Evolutionary conservation across 192 early-diverging fungal genomes (phyloP), one percentile per base, ranked within the genome.

Genomic region (Chytriomyces hyalinus): DNA sequence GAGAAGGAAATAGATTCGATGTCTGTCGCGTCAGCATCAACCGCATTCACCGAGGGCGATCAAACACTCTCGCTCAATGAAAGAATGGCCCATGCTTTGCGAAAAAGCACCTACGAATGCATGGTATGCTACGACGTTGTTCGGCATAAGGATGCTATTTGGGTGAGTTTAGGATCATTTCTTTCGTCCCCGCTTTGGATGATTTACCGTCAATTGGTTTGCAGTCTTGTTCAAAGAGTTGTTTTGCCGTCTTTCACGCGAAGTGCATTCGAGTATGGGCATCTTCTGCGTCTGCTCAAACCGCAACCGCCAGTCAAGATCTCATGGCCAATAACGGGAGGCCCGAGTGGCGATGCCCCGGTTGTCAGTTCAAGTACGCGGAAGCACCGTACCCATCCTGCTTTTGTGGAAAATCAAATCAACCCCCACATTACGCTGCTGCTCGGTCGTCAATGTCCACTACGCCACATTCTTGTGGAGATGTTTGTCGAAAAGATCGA

Each of bases 111-210:
- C 0, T 97, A 97, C 83, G 96, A 98, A 76, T 98, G 97, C 85
- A 95, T 97, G 95, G 91, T 98, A 8, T 98, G 97, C 84, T 96
- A 92, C 87, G 96, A 98, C 84, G 82, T 83, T 20, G 86, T 98
- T 63, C 84, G 88, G 59, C 86, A 82, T 10, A 86, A 85, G 6
- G 88, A 96, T 79, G 83, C 83, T 44, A 89, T 91, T 7, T 98
- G 97, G 97, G 36, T 36, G 36, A 36, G 36, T 36, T 36, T 4
- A 1, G 36, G 36, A 36, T 36, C 36, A 36, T 36, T 36, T 36
- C 36, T 0, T 36, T 36, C 2, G 36, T 36, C 36, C 36, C 36
- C 36, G 4, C 2, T 36, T 36, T 4, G 4, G 36, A 36, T 36
- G 36, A 36, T 36, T 36, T 36, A 36, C 36, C 36, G 1, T 36